phyloP scores from a whole-genome alignment of 108 stramenopile species.

The Epipyxis sp. region DNA sequence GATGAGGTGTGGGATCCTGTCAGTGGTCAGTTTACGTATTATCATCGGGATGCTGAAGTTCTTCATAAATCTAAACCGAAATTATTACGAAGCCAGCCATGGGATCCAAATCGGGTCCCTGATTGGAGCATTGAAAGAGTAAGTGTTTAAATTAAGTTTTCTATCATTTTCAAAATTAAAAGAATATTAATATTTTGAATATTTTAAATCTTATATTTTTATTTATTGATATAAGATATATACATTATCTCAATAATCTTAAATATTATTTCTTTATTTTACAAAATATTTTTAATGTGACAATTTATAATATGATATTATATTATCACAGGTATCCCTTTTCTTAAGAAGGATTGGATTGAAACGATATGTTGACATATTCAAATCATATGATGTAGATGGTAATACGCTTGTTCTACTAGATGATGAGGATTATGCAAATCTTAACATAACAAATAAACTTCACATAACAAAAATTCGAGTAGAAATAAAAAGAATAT shows the following conservation, averaged over 20 bases:
- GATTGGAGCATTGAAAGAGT: slow-evolving; percentile 20
- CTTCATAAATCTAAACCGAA: not conserved
- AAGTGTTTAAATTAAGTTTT: no score
- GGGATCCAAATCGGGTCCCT: slow-evolving; percentile 26
- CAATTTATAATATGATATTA: no score
- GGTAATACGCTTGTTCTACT: slow-evolving; percentile 23
- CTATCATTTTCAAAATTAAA: no score
- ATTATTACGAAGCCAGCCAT: not conserved
- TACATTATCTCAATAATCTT: no score
- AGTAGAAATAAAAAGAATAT: slow-evolving; percentile 24
- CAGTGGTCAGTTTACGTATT: slow-evolving; percentile 18
- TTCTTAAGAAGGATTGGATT: slow-evolving; percentile 19
- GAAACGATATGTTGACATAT: not conserved
- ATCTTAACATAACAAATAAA: slow-evolving; percentile 4
- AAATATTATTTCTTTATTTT: no score
- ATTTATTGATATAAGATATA: no score
- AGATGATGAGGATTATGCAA: slow-evolving; percentile 30
- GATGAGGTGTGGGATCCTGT: slow-evolving; percentile 31
- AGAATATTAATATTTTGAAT: no score
- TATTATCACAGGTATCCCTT: slow-evolving; percentile 9
- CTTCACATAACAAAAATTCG: slow-evolving; percentile 15
- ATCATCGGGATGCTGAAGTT: not conserved
- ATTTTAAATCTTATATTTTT: no score
- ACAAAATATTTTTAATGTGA: no score
- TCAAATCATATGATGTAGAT: slow-evolving; percentile 28